phyloP scores from a whole-genome alignment of 805 yeast species.

The Kuraishia cidri region DNA sequence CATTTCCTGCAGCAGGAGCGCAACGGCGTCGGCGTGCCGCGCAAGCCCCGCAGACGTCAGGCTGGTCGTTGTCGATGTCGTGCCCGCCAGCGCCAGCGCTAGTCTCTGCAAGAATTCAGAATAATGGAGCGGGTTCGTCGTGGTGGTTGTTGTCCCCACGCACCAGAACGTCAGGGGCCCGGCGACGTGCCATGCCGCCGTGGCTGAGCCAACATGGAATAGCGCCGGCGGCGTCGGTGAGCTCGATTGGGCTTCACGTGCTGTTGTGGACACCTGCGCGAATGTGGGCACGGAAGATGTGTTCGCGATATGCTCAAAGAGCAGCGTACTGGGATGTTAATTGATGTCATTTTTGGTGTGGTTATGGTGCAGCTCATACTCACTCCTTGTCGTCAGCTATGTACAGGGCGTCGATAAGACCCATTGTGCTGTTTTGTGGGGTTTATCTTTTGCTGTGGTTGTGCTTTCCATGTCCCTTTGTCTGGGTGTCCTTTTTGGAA shows the following conservation, averaged over 20 bases:
- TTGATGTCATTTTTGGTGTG: not conserved
- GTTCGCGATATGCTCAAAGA: conserved; percentile 17
- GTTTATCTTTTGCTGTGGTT: no score
- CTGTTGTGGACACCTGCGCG: no score
- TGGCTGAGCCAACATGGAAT: no score
- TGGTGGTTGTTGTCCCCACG: conserved; percentile 3
- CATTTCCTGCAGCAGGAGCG: conserved; percentile 68
- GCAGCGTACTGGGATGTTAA: conserved; percentile 9
- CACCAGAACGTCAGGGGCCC: not conserved
- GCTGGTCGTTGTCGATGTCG: no score
- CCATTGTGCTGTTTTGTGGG: no score
- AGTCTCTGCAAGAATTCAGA: conserved; percentile 30
- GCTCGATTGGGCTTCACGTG: no score
- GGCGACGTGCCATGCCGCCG: not conserved
- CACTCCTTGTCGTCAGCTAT: conserved; percentile 18
- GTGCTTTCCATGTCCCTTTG: no score
- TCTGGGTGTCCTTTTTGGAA: no score
- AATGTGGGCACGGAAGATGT: no score
- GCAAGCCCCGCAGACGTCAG: no score
- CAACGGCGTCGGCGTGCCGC: conserved; percentile 61
- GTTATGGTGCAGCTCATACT: no score
- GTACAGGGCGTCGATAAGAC: conserved; percentile 19
- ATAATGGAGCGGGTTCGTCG: conserved; percentile 30
- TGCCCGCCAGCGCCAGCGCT: conserved; percentile 25
- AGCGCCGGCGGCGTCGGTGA: conserved; percentile 18